Percentiles rank a stretch among this genome's conserved stretches.
These are phyloP conservation scores for Cicer chorassanicum DNA, from an alignment of 306 rosid genomes.

Conservation along the genomic window DNA sequence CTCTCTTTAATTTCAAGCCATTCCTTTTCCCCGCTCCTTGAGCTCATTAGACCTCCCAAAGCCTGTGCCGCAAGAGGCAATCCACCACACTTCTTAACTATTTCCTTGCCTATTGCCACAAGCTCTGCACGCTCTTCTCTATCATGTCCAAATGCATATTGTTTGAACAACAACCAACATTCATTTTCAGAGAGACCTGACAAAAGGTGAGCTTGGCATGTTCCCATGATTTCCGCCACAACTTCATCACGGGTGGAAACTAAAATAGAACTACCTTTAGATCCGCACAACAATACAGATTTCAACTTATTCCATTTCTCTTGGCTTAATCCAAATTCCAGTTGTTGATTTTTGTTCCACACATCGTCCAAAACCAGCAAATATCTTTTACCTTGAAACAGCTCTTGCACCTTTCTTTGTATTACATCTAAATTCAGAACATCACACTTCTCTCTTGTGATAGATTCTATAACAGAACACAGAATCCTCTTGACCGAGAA, in stretches of 20 bases:
- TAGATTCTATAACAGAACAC: not conserved
- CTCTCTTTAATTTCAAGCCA: conserved; percentile 10
- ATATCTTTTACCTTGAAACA: not conserved
- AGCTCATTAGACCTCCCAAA: conserved; percentile 1
- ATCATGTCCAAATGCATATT: not conserved
- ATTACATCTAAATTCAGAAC: not conserved
- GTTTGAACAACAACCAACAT: conserved; percentile 19
- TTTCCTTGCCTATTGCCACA: not conserved
- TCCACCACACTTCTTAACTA: not conserved
- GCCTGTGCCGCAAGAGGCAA: not conserved
- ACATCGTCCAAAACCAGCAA: not conserved
- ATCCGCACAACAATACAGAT: not conserved
- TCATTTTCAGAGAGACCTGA: not conserved
- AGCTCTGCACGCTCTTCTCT: not conserved
- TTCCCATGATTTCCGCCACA: not conserved
- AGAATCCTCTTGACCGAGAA: not conserved
- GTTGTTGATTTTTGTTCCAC: not conserved
- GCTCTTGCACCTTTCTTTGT: not conserved
- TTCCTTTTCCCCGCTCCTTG: not conserved
- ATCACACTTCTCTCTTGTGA: not conserved
- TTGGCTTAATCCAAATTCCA: not conserved
- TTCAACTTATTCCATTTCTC: not conserved
- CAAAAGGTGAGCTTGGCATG: not conserved
- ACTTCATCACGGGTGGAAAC: not conserved
- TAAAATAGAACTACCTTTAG: not conserved